Percentiles rank a stretch among this genome's conserved stretches.
Evolutionary conservation across 305 asterid genomes (phyloP).

Genomic region (Rubia occidens): DNA sequence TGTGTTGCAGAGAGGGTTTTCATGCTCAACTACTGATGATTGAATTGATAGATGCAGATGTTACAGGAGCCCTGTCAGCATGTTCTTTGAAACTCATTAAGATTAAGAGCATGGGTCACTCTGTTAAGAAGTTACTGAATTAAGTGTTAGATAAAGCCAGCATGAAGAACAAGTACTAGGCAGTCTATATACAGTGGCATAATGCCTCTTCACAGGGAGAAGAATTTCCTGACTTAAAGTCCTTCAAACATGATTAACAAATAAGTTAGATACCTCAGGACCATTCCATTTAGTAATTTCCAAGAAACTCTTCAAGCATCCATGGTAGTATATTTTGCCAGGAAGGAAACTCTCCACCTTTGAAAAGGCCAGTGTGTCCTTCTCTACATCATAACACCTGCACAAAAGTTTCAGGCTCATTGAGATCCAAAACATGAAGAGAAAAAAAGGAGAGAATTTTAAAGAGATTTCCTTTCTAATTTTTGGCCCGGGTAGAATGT

Average conservation of each 20-base stretch:
- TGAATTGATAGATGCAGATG: not conserved
- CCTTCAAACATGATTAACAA: conserved; percentile 13
- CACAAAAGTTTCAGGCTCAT: conserved; percentile 20
- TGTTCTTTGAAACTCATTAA: not conserved
- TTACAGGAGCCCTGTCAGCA: not conserved
- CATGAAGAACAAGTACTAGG: not conserved
- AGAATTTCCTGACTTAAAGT: not conserved
- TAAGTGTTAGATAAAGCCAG: not conserved
- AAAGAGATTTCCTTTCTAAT: not conserved
- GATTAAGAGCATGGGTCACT: not conserved
- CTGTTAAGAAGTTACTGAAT: not conserved
- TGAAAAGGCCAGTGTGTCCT: conserved; percentile 71
- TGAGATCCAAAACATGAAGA: not conserved
- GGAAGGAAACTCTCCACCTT: conserved; percentile 87
- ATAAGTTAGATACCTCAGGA: conserved; percentile 56
- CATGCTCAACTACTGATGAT: not conserved
- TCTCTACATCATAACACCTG: conserved; percentile 87
- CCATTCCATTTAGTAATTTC: conserved; percentile 96
- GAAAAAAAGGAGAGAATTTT: conserved; percentile 5
- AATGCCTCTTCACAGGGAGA: not conserved
- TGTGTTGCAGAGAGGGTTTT: not conserved
- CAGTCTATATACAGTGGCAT: not conserved
- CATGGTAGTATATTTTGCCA: conserved; percentile 71
- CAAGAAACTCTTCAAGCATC: conserved; percentile 87
- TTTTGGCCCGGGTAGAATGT: not conserved